These are phyloP conservation scores for Podospora comata DNA, from an alignment of 495 filamentous ascomycete genomes.

Conservation along the genomic window DNA sequence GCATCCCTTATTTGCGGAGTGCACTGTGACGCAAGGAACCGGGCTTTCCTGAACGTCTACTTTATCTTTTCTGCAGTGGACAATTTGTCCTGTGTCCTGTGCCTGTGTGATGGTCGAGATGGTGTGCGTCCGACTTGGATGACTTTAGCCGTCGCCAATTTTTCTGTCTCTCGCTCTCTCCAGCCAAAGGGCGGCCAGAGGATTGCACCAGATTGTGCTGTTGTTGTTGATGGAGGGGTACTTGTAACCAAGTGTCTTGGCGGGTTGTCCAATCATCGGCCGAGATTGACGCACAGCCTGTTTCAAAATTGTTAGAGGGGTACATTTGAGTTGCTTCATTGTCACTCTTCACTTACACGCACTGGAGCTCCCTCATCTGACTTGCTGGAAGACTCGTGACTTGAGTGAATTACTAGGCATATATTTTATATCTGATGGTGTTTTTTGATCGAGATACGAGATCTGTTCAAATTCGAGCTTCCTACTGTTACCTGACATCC, in stretches of 20 bases:
- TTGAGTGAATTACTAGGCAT: too few species aligned
- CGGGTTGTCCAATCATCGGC: neutral
- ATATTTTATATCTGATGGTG: too few species aligned
- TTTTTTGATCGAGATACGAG: too few species aligned
- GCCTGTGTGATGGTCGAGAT: neutral
- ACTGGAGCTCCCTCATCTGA: neutral
- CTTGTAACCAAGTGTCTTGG: neutral
- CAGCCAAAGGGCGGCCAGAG: neutral
- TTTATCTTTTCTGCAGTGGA: too few species aligned
- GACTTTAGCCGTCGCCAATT: constrained; percentile 1
- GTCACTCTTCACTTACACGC: neutral
- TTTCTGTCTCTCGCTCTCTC: neutral
- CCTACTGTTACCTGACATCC: neutral
- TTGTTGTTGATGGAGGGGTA: neutral
- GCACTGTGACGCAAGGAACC: neutral
- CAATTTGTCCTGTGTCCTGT: too few species aligned
- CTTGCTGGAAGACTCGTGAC: too few species aligned
- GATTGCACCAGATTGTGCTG: neutral
- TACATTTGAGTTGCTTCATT: neutral
- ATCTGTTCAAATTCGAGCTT: neutral
- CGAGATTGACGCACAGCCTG: neutral
- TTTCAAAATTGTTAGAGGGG: neutral
- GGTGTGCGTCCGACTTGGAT: neutral
- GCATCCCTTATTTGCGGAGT: neutral
- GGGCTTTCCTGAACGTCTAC: neutral